phyloP scores from a whole-genome alignment of 768 basidiomycete species.

The Calvatia gigantea region DNA sequence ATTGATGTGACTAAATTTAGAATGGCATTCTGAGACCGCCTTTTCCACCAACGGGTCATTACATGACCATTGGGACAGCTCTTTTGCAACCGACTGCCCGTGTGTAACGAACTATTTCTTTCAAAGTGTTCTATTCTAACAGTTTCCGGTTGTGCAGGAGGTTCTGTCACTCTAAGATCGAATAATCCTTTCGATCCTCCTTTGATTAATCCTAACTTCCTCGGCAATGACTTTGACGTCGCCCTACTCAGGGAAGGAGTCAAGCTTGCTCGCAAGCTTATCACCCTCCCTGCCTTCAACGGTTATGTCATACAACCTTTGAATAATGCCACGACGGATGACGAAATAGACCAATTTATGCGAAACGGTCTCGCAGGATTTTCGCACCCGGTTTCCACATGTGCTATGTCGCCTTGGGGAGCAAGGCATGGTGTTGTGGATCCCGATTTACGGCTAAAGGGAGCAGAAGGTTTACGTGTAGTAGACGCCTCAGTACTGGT shows the following conservation, averaged over 20 bases:
- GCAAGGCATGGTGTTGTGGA: slow-evolving; percentile 28
- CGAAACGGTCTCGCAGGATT: slow-evolving; percentile 14
- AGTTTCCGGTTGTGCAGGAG: slow-evolving; percentile 19
- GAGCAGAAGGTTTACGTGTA: slow-evolving; percentile 26
- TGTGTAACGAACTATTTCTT: slow-evolving; percentile 15
- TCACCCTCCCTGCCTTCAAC: slow-evolving; percentile 21
- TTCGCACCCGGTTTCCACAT: slow-evolving; percentile 27
- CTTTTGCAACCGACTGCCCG: slow-evolving; percentile 33
- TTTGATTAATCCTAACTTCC: slow-evolving; percentile 44
- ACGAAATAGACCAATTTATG: slow-evolving; percentile 19
- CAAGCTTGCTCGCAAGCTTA: slow-evolving; percentile 16
- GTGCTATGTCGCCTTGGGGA: slow-evolving; percentile 23
- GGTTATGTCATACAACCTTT: slow-evolving; percentile 21
- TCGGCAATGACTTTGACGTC: slow-evolving; percentile 26
- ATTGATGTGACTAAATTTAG: neutral
- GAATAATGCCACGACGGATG: slow-evolving; percentile 20
- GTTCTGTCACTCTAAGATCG: slow-evolving; percentile 30
- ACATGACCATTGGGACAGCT: slow-evolving; percentile 23
- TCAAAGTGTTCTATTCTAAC: neutral
- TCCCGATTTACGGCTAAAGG: slow-evolving; percentile 30
- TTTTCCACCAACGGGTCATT: slow-evolving; percentile 26
- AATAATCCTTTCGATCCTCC: slow-evolving; percentile 41
- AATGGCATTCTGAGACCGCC: slow-evolving; percentile 13
- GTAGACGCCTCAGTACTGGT: slow-evolving; percentile 32
- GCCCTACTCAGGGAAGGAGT: slow-evolving; percentile 21